phyloP scores from a whole-genome alignment of 306 rosid genomes.

The Begonia peltatifolia region DNA sequence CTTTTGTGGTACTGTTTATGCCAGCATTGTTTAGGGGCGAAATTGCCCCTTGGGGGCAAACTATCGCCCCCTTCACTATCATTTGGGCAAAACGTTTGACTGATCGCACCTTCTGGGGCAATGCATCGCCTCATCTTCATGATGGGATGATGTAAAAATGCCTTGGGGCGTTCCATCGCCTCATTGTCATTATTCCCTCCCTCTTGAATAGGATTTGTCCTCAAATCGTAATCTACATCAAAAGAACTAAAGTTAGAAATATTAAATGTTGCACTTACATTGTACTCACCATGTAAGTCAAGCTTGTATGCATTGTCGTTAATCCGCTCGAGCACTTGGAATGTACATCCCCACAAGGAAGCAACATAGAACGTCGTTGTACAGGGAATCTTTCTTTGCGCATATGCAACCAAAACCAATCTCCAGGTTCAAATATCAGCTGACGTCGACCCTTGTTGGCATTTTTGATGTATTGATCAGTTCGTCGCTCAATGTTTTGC shows the following conservation, averaged over 20 bases:
- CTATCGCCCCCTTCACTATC: too few relatives aligned
- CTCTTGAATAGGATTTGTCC: slow-evolving; percentile 4
- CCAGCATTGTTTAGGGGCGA: too few relatives aligned
- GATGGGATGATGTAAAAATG: too few relatives aligned
- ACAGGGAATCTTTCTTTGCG: background rate
- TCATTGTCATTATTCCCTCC: too few relatives aligned
- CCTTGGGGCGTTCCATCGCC: too few relatives aligned
- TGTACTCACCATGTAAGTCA: background rate
- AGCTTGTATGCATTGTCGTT: background rate
- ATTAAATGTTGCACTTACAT: background rate
- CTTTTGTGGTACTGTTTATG: too few relatives aligned
- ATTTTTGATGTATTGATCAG: background rate
- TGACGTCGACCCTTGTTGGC: background rate
- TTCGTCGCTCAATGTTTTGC: background rate
- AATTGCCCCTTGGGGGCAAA: too few relatives aligned
- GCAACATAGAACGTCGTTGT: background rate
- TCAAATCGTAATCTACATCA: background rate
- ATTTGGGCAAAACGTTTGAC: too few relatives aligned
- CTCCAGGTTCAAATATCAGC: background rate
- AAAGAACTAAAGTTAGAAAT: background rate
- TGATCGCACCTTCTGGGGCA: too few relatives aligned
- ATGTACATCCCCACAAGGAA: background rate
- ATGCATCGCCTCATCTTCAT: too few relatives aligned
- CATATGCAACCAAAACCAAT: background rate
- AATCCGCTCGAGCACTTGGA: background rate